These are phyloP conservation scores for Aristolochia contorta DNA, from an alignment of 164 flowering plant species.

Conservation along the genomic window DNA sequence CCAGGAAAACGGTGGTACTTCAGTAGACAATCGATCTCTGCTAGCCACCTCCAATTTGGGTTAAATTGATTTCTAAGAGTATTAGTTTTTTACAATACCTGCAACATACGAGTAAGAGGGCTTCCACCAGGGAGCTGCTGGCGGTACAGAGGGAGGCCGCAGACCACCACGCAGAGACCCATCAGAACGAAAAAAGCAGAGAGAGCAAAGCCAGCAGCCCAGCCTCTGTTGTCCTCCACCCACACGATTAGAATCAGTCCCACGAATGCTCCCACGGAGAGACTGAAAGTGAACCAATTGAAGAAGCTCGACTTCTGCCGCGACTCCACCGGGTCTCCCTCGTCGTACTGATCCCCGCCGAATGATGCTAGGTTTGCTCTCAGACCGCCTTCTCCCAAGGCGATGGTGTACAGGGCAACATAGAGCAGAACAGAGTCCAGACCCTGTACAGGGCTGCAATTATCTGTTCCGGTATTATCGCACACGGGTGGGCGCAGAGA, in stretches of 20 bases:
- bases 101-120: slow-evolving; percentile 44
- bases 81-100: slow-evolving; percentile 28
- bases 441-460: slow-evolving; percentile 32
- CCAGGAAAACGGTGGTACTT: too few relatives aligned
- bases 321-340: slow-evolving; percentile 21
- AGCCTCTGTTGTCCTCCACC: slow-evolving; percentile 55
- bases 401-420: slow-evolving; percentile 8
- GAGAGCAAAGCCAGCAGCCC: slow-evolving; percentile 55
- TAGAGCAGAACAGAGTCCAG: slow-evolving; percentile 23
- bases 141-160: slow-evolving; percentile 37
- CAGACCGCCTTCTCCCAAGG: slow-evolving; percentile 15
- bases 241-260: slow-evolving; percentile 55
- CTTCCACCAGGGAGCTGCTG: slow-evolving; percentile 51
- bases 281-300: slow-evolving; percentile 49
- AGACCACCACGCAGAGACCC: slow-evolving; percentile 33
- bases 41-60: too few relatives aligned
- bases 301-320: slow-evolving; percentile 50
- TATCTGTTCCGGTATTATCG: neutral
- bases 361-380: slow-evolving; percentile 13
- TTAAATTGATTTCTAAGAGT: neutral
- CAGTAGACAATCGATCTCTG: too few relatives aligned
- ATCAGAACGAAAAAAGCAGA: slow-evolving; percentile 28
- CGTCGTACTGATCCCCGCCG: slow-evolving; percentile 17
- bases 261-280: slow-evolving; percentile 41
- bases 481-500: slow-evolving; percentile 40